phyloP scores from a whole-genome alignment of 2,329 filamentous ascomycete species.

The Pseudogymnoascus sp. region DNA sequence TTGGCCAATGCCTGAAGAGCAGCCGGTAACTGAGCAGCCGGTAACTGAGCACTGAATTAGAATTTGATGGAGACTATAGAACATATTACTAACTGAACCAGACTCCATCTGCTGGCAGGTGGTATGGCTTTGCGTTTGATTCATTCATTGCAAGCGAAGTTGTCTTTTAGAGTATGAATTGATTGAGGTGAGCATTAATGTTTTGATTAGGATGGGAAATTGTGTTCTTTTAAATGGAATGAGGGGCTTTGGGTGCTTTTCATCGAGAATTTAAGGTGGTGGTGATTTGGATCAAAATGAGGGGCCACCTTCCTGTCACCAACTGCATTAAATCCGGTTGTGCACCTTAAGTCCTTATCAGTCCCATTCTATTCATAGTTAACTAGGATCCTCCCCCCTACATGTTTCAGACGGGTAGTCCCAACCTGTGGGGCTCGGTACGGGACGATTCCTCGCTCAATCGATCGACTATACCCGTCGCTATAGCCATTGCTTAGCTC shows the following conservation, averaged over 20 bases:
- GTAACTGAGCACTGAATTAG: conserved; percentile 1
- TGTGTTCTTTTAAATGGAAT: neutral
- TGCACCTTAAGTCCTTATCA: neutral
- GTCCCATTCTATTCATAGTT: neutral
- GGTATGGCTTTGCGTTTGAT: conserved; percentile 28
- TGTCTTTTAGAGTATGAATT: neutral
- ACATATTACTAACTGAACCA: conserved; percentile 32
- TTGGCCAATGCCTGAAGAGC: conserved; percentile 7
- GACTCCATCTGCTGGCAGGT: conserved; percentile 31
- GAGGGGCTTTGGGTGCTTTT: neutral
- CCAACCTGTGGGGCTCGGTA: neutral
- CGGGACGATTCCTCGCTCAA: neutral
- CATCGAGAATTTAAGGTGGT: neutral
- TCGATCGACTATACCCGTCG: neutral
- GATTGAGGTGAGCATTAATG: neutral
- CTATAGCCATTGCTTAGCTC: neutral
- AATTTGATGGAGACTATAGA: neutral
- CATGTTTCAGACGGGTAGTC: neutral
- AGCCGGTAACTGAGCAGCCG: conserved; percentile 8
- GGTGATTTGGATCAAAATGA: neutral
- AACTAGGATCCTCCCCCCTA: neutral
- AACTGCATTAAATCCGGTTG: conserved; percentile 1
- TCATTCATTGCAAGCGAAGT: conserved; percentile 23
- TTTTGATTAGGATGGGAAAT: neutral
- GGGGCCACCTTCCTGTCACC: neutral